Base-by-base conservation (phyloP, 805 yeast genomes). In the Ogataea neopini region DNA sequence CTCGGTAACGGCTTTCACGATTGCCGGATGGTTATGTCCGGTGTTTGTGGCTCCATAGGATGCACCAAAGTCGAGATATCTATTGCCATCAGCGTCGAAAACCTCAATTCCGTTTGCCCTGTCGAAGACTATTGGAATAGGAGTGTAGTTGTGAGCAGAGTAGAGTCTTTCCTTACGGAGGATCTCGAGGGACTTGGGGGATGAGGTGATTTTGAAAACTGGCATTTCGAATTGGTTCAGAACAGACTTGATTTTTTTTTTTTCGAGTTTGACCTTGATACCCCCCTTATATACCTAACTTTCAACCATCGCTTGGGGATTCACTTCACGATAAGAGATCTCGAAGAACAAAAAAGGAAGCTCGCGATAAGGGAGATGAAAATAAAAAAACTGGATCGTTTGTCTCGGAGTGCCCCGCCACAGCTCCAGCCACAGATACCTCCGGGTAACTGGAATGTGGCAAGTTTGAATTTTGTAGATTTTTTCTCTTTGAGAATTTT, bases 71-170 rank as follows among this genome's bases (percentile, higher is more conserved):
- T 62, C 66, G 17, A 62, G 46, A 35, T 23, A 60, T 34, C 50
- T 48, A 43, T 59, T 58, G 0, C 62, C 62, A 41, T 62, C 66
- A 17, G 56, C 64, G 46, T 62, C 66, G 8, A 44, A 43, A 3
- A 62, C 48, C 26, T 56, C 52, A 14, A 49, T 43, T 10, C 65
- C 66, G 8, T 14, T 6, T 4, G 64, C 64, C 6, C 39, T 29
- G 11, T 53, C 54, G 39, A 53, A 61, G 10, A 62, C 60, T 25
- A 62, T 58, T 18, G 66, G 66, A 32, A 54, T 47, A 19, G 66
- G 65, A 6, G 63, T 57, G 45, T 62, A 62, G 38, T 62, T 62
- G 34, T 58, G 62, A 4, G 66, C 65, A 8, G 64, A 60, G 43
- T 40, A 61, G 25, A 49, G 40, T 29, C 57, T 43, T 42, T 62